These are phyloP conservation scores for Aspergillus puulaauensis DNA, from an alignment of 2,329 filamentous ascomycete genomes.

Conservation along the genomic window DNA sequence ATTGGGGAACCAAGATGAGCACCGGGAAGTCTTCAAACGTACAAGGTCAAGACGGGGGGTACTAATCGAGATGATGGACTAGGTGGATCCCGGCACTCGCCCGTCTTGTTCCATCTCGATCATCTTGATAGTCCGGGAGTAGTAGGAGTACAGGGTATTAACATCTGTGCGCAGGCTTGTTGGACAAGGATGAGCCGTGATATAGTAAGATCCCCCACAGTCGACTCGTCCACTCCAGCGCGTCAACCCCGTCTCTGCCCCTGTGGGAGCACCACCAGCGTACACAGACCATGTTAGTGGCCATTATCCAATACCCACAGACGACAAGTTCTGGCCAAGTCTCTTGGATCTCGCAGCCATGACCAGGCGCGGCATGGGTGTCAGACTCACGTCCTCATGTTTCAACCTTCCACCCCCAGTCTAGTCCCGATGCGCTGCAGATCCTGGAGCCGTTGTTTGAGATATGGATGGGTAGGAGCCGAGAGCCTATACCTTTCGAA, in stretches of 20 bases:
- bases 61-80: background rate
- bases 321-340: background rate
- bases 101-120: background rate
- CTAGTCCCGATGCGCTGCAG: conserved; percentile 7
- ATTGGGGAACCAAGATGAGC: background rate
- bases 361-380: background rate
- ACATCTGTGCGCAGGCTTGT: background rate
- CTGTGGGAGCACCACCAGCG: background rate
- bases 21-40: background rate
- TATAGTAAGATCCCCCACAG: background rate
- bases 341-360: background rate
- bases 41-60: background rate
- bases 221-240: background rate
- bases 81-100: background rate
- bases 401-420: background rate
- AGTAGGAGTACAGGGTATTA: background rate
- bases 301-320: no score
- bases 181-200: background rate
- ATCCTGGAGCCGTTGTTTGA: conserved; percentile 10
- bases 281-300: no score
- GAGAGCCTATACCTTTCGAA: background rate
- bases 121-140: background rate
- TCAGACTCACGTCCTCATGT: background rate
- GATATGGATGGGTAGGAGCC: background rate
- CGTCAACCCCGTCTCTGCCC: background rate